These are phyloP conservation scores for Saccharomyces hybrid DNA, from an alignment of 1,139 yeast genomes.

Conservation along the genomic window DNA sequence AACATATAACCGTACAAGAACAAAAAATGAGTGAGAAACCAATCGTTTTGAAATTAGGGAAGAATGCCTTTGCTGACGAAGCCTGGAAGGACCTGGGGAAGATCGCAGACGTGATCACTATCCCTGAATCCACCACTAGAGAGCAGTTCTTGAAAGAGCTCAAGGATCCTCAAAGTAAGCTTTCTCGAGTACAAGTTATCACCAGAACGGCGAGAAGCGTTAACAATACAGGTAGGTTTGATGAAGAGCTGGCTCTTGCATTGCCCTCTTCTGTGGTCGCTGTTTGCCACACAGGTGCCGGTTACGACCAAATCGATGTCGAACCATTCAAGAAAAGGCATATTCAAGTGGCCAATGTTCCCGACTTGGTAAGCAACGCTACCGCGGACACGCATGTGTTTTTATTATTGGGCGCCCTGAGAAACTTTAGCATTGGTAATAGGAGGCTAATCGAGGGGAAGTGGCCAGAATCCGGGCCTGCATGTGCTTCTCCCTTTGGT, in stretches of 20 bases:
- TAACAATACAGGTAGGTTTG: slow-evolving; percentile 60
- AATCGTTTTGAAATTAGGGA: slow-evolving; percentile 53
- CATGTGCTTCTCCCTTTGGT: slow-evolving; percentile 43
- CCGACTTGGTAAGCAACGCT: slow-evolving; percentile 64
- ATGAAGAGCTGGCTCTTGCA: slow-evolving; percentile 53
- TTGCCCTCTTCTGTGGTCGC: slow-evolving; percentile 58
- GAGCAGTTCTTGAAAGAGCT: slow-evolving; percentile 44
- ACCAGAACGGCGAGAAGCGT: slow-evolving; percentile 46
- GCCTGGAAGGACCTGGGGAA: slow-evolving; percentile 47
- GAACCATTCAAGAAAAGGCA: slow-evolving; percentile 29
- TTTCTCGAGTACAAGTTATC: slow-evolving; percentile 41
- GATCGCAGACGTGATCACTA: slow-evolving; percentile 43
- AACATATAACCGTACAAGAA: slow-evolving; percentile 2
- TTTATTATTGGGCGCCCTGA: slow-evolving; percentile 55
- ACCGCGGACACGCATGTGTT: slow-evolving; percentile 78
- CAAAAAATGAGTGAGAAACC: slow-evolving; percentile 33
- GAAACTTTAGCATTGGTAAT: slow-evolving; percentile 51
- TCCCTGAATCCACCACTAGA: slow-evolving; percentile 40
- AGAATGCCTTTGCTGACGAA: slow-evolving; percentile 43
- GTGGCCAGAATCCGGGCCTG: slow-evolving; percentile 42
- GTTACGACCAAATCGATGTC: slow-evolving; percentile 78
- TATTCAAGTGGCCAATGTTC: slow-evolving; percentile 67
- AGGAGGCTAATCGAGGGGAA: slow-evolving; percentile 46
- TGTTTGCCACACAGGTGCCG: slow-evolving; percentile 83
- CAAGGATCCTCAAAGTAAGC: slow-evolving; percentile 36